Conservation (phyloP, 352 stramenopile species). For the Phytopythium chamaehyphon region DNA sequence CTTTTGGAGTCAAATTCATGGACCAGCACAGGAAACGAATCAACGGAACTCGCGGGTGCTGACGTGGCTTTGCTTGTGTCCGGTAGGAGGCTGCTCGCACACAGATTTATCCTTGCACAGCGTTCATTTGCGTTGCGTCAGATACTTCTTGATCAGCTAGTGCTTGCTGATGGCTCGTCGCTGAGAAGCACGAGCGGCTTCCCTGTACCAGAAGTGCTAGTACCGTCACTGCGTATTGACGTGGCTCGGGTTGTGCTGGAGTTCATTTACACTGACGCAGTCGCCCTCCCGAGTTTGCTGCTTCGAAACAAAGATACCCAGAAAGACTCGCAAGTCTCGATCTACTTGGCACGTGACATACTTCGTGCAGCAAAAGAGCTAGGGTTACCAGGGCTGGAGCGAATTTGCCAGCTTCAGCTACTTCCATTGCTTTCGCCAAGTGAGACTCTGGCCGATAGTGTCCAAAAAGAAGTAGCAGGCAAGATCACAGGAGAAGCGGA, state of each 20-base stretch:
- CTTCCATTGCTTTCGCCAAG: conserved; percentile 15
- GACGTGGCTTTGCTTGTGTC: conserved; percentile 54
- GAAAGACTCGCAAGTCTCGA: conserved; percentile 9
- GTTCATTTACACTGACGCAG: conserved; percentile 71
- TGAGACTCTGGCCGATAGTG: conserved; percentile 4
- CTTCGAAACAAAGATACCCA: background rate
- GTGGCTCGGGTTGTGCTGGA: conserved; percentile 53
- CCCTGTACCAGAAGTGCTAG: conserved; percentile 26
- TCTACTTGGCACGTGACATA: conserved; percentile 59
- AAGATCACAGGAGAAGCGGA: conserved; percentile 6
- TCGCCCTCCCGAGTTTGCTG: conserved; percentile 26
- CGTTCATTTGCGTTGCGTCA: conserved; percentile 47
- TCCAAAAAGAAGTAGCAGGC: too few relatives aligned
- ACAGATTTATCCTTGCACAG: conserved; percentile 58
- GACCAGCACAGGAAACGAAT: background rate
- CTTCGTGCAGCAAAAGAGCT: conserved; percentile 40
- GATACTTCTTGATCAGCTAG: conserved; percentile 43
- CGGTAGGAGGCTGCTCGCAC: conserved; percentile 29
- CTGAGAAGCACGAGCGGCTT: background rate
- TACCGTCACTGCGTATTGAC: conserved; percentile 46
- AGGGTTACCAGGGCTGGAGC: conserved; percentile 31
- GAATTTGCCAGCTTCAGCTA: conserved; percentile 31
- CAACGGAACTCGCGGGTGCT: conserved; percentile 6
- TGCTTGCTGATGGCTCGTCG: background rate
- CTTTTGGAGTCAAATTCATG: too few relatives aligned